These are phyloP conservation scores for Colletotrichum higginsianum DNA, from an alignment of 2,329 filamentous ascomycete species.

Conservation along the genomic window DNA sequence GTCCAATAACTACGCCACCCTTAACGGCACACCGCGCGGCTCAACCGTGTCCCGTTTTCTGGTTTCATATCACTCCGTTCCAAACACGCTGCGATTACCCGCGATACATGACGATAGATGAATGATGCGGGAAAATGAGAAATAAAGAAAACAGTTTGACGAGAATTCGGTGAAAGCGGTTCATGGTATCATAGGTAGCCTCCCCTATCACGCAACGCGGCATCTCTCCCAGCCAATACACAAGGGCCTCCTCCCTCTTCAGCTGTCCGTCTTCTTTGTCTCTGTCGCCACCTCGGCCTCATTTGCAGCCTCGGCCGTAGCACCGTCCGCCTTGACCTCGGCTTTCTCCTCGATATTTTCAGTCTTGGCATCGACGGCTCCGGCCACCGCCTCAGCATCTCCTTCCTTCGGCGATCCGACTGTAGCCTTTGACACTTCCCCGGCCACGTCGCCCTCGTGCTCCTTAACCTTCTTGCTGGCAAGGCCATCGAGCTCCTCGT, in stretches of 20 bases:
- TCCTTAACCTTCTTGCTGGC: conserved; percentile 67
- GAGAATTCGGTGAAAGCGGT: conserved; percentile 13
- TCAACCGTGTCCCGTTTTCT: not conserved
- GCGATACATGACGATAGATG: not conserved
- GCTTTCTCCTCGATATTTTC: conserved; percentile 18
- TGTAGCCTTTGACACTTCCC: conserved; percentile 28
- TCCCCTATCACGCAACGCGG: conserved; percentile 2
- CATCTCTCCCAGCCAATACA: not conserved
- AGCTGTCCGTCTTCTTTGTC: not conserved
- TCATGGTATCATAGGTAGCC: conserved; percentile 40
- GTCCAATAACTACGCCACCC: not conserved
- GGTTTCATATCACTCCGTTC: not conserved
- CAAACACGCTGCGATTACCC: not conserved
- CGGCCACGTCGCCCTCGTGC: conserved; percentile 46
- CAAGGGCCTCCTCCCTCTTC: not conserved
- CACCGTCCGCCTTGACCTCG: conserved; percentile 1
- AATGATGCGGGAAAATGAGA: not conserved
- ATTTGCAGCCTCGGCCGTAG: not conserved
- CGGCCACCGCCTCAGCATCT: conserved; percentile 28
- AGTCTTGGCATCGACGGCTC: conserved; percentile 20
- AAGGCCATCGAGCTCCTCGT: conserved; percentile 58
- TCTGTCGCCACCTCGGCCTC: not conserved
- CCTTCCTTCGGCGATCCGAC: not conserved
- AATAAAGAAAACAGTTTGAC: not conserved
- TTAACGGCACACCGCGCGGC: not conserved